A percentile compares a stretch with the other conserved stretches of the same genome.
Conservation (phyloP, 495 filamentous ascomycete species). For the Penicillium turbatum region DNA sequence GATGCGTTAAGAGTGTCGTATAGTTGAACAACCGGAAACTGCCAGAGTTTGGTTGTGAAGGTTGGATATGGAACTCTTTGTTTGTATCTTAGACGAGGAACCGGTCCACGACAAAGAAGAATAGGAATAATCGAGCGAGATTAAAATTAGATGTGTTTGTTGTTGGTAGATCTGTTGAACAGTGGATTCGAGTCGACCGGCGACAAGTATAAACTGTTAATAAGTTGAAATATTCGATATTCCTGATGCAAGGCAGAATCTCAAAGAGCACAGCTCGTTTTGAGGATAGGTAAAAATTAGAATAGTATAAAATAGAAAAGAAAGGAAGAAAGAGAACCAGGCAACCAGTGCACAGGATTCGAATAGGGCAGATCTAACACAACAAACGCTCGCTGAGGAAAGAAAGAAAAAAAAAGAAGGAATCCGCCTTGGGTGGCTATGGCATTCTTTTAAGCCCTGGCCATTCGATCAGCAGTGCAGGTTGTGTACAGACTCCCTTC, state of each 20-base stretch:
- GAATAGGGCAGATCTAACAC: conserved; percentile 54
- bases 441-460: conserved; percentile 30
- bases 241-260: conserved; percentile 27
- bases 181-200: conserved; percentile 46
- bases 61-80: conserved; percentile 9
- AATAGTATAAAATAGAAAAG: conserved; percentile 34
- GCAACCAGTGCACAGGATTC: conserved; percentile 49
- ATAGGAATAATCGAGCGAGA: conserved; percentile 52
- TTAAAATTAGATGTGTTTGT: conserved; percentile 48
- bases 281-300: conserved; percentile 20
- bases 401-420: conserved; percentile 45
- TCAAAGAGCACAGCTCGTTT: conserved; percentile 49
- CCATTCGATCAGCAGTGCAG: conserved; percentile 15
- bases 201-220: conserved; percentile 39
- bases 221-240: conserved; percentile 29
- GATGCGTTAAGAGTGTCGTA: conserved; percentile 14
- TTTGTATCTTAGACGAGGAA: conserved; percentile 15
- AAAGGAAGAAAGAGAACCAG: conserved; percentile 42
- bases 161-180: conserved; percentile 27
- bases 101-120: conserved; percentile 29
- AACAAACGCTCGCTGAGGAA: conserved; percentile 76
- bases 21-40: conserved; percentile 18
- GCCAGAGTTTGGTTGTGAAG: conserved; percentile 18
- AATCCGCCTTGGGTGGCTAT: conserved; percentile 38
- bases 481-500: background rate